Conservation (phyloP, 495 filamentous ascomycete genomes). For the Evernia prunastri region DNA sequence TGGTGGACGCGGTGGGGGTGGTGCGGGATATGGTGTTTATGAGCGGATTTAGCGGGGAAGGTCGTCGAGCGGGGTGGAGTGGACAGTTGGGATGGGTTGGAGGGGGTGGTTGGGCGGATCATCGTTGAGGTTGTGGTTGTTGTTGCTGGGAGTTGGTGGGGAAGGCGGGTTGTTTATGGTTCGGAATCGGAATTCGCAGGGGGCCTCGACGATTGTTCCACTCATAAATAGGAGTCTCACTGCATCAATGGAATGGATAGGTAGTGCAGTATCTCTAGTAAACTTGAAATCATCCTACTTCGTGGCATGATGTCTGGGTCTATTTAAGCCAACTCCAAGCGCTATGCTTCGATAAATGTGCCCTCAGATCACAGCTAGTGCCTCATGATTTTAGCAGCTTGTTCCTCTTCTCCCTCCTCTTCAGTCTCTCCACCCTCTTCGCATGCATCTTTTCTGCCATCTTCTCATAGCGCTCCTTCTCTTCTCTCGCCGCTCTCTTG, state of each 20-base stretch:
- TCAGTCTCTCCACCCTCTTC: conserved; percentile 87
- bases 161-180: conserved; percentile 18
- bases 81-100: conserved; percentile 2
- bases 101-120: conserved; percentile 42
- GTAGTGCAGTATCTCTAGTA: neutral
- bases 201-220: conserved; percentile 7
- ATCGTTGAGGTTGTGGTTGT: conserved; percentile 41
- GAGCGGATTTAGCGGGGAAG: conserved; percentile 16
- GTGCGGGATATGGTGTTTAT: conserved; percentile 19
- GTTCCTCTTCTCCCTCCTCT: conserved; percentile 94
- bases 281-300: neutral
- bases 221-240: neutral
- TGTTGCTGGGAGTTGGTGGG: conserved; percentile 42
- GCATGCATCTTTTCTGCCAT: conserved; percentile 96
- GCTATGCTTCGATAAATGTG: conserved; percentile 16
- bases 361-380: conserved; percentile 3
- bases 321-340: conserved; percentile 8
- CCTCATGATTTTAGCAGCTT: conserved; percentile 85
- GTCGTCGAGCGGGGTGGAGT: conserved; percentile 22
- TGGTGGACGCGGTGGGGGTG: conserved; percentile 21
- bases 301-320: conserved; percentile 5
- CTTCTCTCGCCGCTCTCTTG: conserved; percentile 75
- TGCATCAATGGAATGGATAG: neutral
- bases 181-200: no score
- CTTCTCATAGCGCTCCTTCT: conserved; percentile 88